Evolutionary conservation across 2,329 filamentous ascomycete genomes (phyloP).

Genomic region (Monosporascus sp.): DNA sequence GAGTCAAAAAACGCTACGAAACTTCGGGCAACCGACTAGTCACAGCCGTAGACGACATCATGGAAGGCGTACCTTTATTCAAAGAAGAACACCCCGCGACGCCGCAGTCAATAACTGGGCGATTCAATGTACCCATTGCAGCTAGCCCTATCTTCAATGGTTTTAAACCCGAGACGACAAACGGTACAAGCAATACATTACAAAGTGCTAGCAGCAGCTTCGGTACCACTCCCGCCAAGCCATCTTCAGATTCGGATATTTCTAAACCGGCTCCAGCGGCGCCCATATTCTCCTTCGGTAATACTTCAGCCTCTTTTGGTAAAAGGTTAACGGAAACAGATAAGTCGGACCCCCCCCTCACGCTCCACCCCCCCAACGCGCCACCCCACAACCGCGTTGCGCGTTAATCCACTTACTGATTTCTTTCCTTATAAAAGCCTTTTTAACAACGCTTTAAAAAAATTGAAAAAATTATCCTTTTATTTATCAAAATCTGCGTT

Average conservation of each 20-base stretch:
- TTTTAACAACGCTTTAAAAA: too few species aligned
- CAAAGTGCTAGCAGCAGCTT: slow-evolving; percentile 8
- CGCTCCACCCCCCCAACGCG: too few species aligned
- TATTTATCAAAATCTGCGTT: too few species aligned
- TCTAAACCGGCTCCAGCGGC: slow-evolving; percentile 31
- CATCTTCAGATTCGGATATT: slow-evolving; percentile 36
- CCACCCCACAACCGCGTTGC: too few species aligned
- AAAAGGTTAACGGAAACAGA: slow-evolving; percentile 8
- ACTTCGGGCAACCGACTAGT: slow-evolving; percentile 39
- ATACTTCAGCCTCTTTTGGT: slow-evolving; percentile 16
- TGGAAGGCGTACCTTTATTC: slow-evolving; percentile 37
- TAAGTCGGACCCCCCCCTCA: too few species aligned
- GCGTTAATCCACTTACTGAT: too few species aligned
- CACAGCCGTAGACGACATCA: slow-evolving; percentile 42
- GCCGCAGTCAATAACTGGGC: slow-evolving; percentile 33
- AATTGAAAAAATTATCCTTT: too few species aligned
- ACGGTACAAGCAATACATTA: neutral
- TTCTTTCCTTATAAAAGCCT: too few species aligned
- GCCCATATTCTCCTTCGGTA: too few species aligned
- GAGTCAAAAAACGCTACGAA: slow-evolving; percentile 48
- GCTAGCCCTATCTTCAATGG: slow-evolving; percentile 17
- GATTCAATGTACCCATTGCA: slow-evolving; percentile 42
- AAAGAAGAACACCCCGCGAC: slow-evolving; percentile 40
- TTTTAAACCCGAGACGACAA: slow-evolving; percentile 6
- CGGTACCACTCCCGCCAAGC: slow-evolving; percentile 21